Conservation (phyloP, 768 basidiomycete genomes). For the Kwoniella dendrophila region DNA sequence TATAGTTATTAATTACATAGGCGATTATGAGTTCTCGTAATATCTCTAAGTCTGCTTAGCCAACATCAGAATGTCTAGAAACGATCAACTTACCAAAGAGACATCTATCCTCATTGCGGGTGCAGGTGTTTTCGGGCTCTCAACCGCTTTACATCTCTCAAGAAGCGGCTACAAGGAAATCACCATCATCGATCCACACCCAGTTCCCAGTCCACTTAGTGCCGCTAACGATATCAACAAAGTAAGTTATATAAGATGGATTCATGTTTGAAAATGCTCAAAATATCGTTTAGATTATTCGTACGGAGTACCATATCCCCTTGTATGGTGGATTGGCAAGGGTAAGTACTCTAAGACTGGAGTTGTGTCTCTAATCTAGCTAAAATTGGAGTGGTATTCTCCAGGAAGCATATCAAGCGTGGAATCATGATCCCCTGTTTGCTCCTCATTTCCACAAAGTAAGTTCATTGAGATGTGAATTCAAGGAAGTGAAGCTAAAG, state of each 20-base stretch:
- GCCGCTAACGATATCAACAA: constrained; percentile 10
- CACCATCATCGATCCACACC: constrained; percentile 9
- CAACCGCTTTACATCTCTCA: constrained; percentile 1
- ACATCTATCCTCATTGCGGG: constrained; percentile 6
- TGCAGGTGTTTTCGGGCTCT: constrained; percentile 6
- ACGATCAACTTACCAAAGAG: not conserved
- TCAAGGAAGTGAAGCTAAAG: not conserved
- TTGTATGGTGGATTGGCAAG: constrained; percentile 8
- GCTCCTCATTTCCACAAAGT: constrained; percentile 10
- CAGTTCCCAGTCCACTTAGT: constrained; percentile 4
- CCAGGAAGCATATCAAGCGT: constrained; percentile 8
- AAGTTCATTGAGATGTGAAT: not conserved
- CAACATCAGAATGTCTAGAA: not conserved
- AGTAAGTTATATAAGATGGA: not conserved
- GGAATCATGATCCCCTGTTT: constrained; percentile 4
- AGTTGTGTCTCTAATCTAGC: not conserved
- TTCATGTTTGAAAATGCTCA: not conserved
- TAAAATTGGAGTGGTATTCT: not conserved
- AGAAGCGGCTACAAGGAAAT: constrained; percentile 1
- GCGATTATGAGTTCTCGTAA: not conserved
- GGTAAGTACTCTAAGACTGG: not conserved
- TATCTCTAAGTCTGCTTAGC: not conserved
- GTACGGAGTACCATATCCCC: constrained; percentile 6
- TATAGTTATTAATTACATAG: not conserved
- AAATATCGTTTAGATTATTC: not conserved